Evolutionary conservation across 2,329 filamentous ascomycete species (phyloP), one percentile per base, ranked within the genome.

Genomic region (Apiospora arundinis): DNA sequence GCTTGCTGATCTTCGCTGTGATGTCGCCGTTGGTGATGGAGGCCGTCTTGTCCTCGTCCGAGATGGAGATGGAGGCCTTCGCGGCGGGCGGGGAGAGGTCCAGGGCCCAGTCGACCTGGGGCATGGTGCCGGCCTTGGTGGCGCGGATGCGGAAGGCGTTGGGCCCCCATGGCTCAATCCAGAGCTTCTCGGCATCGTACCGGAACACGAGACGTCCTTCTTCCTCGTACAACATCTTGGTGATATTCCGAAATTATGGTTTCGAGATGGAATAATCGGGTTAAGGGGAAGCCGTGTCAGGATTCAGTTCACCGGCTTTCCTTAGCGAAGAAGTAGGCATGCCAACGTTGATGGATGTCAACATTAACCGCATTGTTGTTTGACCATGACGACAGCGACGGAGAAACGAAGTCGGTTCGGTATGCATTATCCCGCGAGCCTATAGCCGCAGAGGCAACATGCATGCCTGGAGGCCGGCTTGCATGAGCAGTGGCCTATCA

Each of bases 81-180:
- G 67, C 48, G 4, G 70, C 65, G 0, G 78, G 74, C n/a, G 75
- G 67, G 1, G 75, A 70, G 56, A 78, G 74, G 4, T 80, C 75
- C 21, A 86, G 77, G 2, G 84, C 84, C 83, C 83, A 85, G 70
- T 83, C 75, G 70, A 84, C 80, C 25, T 72, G 21, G 2, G 82
- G 80, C 76, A 85, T 80, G 23, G 71, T 65, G 52, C 69, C 71
- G 67, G 71, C 76, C 72, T 85, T 84, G 21, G 85, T 86, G 2
- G 84, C 82, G 28, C 86, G 83, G 7, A 88, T 77, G 45, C 86
- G 83, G 7, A 88, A 74, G 0, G 85, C 84, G 72, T 86, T 83
- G 14, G 77, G 72, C 21, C 85, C 85, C 85, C 85, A 88, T 46
- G 85, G 77, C 68, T 88, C 83, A 69, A 88, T 80, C 80, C 83